Evolutionary conservation across 305 asterid species (phyloP).

Genomic region (Lippia alba): DNA sequence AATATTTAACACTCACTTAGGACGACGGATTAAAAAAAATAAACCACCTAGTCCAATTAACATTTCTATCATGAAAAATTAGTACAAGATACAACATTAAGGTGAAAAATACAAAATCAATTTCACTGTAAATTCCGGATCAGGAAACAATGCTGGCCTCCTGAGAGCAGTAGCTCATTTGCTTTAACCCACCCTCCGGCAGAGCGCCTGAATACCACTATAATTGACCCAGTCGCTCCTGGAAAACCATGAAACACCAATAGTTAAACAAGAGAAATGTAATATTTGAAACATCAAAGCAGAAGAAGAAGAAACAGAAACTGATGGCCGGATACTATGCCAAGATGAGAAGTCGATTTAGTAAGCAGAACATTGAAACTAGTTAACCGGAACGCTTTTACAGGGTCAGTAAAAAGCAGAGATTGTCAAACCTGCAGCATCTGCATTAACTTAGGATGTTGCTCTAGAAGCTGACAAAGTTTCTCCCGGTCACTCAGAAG

Average conservation of each 20-base stretch:
- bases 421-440: conserved; percentile 71
- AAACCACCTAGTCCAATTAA: not conserved
- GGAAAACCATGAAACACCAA: not conserved
- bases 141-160: not conserved
- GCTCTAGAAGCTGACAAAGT: conserved; percentile 91
- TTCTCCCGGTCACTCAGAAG: conserved; percentile 90
- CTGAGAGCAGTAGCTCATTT: not conserved
- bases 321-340: not conserved
- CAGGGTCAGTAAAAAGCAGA: not conserved
- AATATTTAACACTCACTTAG: no score
- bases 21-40: not conserved
- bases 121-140: not conserved
- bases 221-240: conserved; percentile 39
- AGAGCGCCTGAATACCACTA: conserved; percentile 14
- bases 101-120: not conserved
- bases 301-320: not conserved
- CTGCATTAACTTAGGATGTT: conserved; percentile 96
- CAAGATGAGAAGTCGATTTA: no score
- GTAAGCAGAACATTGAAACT: no score
- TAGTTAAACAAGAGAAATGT: conserved; percentile 12
- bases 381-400: not conserved
- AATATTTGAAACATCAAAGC: not conserved
- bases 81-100: not conserved
- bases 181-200: not conserved
- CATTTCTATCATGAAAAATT: not conserved